Conservation (phyloP, 495 filamentous ascomycete species). For the Penicillium dipodomyicola region DNA sequence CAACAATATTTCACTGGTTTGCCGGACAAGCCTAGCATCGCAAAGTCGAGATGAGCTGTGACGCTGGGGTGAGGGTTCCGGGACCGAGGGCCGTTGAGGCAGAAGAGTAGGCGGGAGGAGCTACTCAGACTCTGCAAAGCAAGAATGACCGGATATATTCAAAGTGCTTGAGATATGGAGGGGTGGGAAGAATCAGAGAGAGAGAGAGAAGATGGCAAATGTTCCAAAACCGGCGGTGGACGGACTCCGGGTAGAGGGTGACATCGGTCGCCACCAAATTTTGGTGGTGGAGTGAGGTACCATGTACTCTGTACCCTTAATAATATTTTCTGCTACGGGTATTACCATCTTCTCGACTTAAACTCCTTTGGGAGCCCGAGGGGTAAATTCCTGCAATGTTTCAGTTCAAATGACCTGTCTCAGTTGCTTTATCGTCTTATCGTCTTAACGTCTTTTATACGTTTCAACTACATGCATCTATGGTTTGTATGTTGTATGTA, state of each 20-base stretch:
- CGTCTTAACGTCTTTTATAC: background rate
- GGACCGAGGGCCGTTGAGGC: slow-evolving; percentile 10
- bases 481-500: too few relatives aligned
- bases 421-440: background rate
- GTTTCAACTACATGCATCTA: too few relatives aligned
- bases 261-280: slow-evolving; percentile 21
- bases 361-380: slow-evolving; percentile 3
- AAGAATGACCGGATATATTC: background rate
- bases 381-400: too few relatives aligned
- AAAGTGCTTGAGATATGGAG: background rate
- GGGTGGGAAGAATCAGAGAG: slow-evolving; percentile 8
- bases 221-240: slow-evolving; percentile 27
- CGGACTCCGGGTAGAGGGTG: slow-evolving; percentile 17
- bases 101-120: background rate
- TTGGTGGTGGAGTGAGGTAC: slow-evolving; percentile 19
- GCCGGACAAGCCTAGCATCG: slow-evolving; percentile 32
- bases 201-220: slow-evolving; percentile 13
- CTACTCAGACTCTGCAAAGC: background rate
- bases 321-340: background rate
- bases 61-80: slow-evolving; percentile 7
- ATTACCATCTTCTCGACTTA: background rate
- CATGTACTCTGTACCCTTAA: background rate
- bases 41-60: slow-evolving; percentile 17
- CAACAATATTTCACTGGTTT: slow-evolving; percentile 18
- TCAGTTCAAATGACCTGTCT: background rate